Evolutionary conservation across 345 rosid species (phyloP).

Genomic region (Arabidopsis suecica): DNA sequence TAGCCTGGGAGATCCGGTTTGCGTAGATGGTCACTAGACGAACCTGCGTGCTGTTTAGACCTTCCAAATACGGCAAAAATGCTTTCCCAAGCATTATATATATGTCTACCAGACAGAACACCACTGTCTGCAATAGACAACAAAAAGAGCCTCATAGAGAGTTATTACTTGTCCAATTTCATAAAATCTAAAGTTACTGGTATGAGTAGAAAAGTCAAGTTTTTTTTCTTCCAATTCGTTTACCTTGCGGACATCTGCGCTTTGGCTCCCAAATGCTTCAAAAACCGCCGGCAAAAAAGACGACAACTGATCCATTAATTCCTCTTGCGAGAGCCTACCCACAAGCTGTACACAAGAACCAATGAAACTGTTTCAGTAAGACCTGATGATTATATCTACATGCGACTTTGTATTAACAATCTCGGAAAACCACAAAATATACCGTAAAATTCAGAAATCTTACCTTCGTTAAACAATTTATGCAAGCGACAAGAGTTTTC

Average conservation of each 20-base stretch:
- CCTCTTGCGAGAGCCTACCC: slow-evolving; percentile 91
- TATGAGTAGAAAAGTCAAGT: slow-evolving; percentile 13
- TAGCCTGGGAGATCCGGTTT: slow-evolving; percentile 94
- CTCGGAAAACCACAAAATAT: neutral
- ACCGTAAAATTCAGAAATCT: neutral
- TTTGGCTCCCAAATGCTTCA: slow-evolving; percentile 96
- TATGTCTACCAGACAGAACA: slow-evolving; percentile 97
- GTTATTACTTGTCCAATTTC: neutral
- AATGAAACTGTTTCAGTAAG: slow-evolving; percentile 16
- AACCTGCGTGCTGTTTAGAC: slow-evolving; percentile 88
- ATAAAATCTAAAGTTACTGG: neutral
- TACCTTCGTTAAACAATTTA: slow-evolving; percentile 97
- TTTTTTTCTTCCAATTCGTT: neutral
- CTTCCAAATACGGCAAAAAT: slow-evolving; percentile 92
- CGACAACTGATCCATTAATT: slow-evolving; percentile 75
- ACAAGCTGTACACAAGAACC: slow-evolving; percentile 67
- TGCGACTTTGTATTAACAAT: neutral
- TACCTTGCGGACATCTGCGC: slow-evolving; percentile 99
- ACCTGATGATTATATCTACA: neutral
- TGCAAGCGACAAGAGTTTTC: slow-evolving; percentile 87
- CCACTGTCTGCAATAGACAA: slow-evolving; percentile 76
- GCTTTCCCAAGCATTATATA: slow-evolving; percentile 98
- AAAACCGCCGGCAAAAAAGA: slow-evolving; percentile 93
- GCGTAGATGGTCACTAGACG: slow-evolving; percentile 95
- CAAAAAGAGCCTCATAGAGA: neutral